These are phyloP conservation scores for Debaryomyces psychrophilus DNA, from an alignment of 1,139 yeast species.

Conservation along the genomic window DNA sequence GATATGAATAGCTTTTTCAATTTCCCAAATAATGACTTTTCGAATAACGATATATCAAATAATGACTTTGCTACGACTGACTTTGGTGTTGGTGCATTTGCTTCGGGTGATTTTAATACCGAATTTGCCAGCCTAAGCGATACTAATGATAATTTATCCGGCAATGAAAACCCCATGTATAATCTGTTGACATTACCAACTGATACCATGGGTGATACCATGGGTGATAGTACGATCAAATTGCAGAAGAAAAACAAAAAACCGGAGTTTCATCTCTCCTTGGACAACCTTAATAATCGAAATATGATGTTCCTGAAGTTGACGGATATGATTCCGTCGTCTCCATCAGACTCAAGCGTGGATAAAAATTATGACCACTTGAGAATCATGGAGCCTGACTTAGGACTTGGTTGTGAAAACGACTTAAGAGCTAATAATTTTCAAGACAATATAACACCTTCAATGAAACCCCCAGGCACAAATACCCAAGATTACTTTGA, in stretches of 20 bases:
- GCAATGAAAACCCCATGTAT: not conserved
- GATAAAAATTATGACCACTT: conserved; percentile 17
- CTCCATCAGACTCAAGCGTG: conserved; percentile 16
- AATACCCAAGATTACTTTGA: conserved; percentile 40
- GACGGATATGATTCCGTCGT: conserved; percentile 12
- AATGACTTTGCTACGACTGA: conserved; percentile 5
- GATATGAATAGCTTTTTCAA: conserved; percentile 5
- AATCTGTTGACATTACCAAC: conserved; percentile 1
- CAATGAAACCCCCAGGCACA: conserved; percentile 46
- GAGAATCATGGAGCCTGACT: conserved; percentile 25
- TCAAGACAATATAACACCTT: conserved; percentile 37
- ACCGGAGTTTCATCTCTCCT: conserved; percentile 22
- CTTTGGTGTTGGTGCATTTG: not conserved
- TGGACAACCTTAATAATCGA: conserved; percentile 19
- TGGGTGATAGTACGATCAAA: not conserved
- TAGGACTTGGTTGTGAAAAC: conserved; percentile 16
- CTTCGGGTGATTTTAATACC: not conserved
- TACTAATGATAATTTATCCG: conserved; percentile 5
- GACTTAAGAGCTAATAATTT: conserved; percentile 16
- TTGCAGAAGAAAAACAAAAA: conserved; percentile 14
- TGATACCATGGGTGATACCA: not conserved
- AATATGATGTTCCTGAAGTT: conserved; percentile 12
- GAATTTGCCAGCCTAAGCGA: conserved; percentile 5
- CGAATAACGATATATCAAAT: conserved; percentile 3
- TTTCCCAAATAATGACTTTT: conserved; percentile 5